phyloP scores from a whole-genome alignment of 257 asterid genomes.

The Linaria vulgaris region DNA sequence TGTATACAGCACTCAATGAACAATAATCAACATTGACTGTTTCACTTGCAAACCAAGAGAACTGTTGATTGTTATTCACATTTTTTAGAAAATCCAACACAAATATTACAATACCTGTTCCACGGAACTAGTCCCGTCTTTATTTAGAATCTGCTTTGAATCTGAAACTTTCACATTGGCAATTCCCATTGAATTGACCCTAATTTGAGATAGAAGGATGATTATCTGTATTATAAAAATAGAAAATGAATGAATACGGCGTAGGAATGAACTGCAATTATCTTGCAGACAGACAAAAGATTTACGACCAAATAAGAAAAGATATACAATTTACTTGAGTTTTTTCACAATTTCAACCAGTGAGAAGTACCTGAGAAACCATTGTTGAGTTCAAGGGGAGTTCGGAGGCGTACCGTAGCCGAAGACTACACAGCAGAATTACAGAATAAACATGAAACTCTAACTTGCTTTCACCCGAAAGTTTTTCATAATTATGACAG shows the following conservation, averaged over 20 bases:
- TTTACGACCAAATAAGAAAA: not conserved
- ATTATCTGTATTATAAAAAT: constrained; percentile 50
- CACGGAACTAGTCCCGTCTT: constrained; percentile 55
- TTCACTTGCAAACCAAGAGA: no score
- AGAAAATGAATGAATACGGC: not conserved
- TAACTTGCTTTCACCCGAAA: constrained; percentile 67
- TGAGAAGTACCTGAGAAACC: constrained; percentile 56
- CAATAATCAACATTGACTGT: no score
- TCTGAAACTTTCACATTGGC: constrained; percentile 60
- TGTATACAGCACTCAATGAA: no score
- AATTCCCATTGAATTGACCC: constrained; percentile 91
- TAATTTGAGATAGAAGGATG: constrained; percentile 69
- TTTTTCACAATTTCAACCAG: constrained; percentile 19
- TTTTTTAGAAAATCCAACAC: constrained; percentile 9
- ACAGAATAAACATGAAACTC: constrained; percentile 81
- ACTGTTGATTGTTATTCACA: not conserved
- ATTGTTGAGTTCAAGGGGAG: constrained; percentile 51
- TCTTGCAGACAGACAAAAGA: not conserved
- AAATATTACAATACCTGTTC: constrained; percentile 59
- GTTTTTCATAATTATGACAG: constrained; percentile 69
- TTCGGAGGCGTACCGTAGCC: constrained; percentile 43
- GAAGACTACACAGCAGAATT: constrained; percentile 72
- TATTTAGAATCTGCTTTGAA: constrained; percentile 37
- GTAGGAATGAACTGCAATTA: not conserved
- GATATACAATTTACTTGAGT: not conserved